A percentile compares a stretch with the other conserved stretches of the same genome.
Evolutionary conservation across 345 rosid species (phyloP).

Genomic region (Arabidopsis arenosa): DNA sequence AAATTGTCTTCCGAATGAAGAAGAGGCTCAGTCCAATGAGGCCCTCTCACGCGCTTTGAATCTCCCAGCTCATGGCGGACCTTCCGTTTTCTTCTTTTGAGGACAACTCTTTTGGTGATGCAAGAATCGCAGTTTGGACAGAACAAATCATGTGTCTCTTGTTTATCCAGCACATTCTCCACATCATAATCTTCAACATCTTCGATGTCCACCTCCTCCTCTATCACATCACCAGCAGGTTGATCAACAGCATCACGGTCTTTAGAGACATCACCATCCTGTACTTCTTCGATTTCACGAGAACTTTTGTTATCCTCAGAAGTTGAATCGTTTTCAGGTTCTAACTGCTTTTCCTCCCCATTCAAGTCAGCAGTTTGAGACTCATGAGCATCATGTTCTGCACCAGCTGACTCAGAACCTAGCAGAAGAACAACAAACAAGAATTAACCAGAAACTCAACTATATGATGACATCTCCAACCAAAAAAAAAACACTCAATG

Average conservation of each 20-base stretch:
- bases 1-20: conserved; percentile 28
- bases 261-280: conserved; percentile 16
- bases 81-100: conserved; percentile 56
- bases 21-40: background rate
- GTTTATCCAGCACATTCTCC: conserved; percentile 65
- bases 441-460: conserved; percentile 31
- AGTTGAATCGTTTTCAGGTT: conserved; percentile 27
- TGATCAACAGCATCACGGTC: conserved; percentile 31
- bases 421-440: conserved; percentile 34
- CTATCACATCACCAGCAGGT: conserved; percentile 44
- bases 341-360: conserved; percentile 32
- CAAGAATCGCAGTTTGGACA: conserved; percentile 84
- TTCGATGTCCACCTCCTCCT: conserved; percentile 58
- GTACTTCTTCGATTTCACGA: conserved; percentile 41
- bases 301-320: conserved; percentile 36
- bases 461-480: conserved; percentile 17
- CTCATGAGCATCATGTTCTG: conserved; percentile 39
- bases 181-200: conserved; percentile 58
- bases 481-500: conserved; percentile 13
- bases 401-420: conserved; percentile 51
- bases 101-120: conserved; percentile 75
- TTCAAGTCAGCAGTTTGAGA: conserved; percentile 27
- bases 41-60: conserved; percentile 37
- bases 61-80: conserved; percentile 33
- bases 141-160: conserved; percentile 73